These are phyloP conservation scores for Solanum medicagineum DNA, from an alignment of 257 asterid species.

Conservation along the genomic window DNA sequence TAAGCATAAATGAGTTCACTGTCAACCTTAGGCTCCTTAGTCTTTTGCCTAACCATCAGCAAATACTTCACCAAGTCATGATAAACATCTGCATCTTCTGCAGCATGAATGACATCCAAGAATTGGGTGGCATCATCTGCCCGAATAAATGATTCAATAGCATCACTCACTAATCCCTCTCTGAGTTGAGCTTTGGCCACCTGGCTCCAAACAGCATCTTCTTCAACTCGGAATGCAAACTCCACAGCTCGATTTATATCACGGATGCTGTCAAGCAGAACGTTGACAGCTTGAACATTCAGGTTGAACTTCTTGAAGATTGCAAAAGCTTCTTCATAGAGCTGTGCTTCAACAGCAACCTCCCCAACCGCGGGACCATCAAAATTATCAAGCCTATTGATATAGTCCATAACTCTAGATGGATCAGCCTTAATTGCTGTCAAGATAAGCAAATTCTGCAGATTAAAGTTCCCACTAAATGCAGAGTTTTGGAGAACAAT, in stretches of 20 bases:
- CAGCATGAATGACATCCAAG: conserved; percentile 87
- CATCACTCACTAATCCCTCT: conserved; percentile 96
- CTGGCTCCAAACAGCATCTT: conserved; percentile 98
- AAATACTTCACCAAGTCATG: conserved; percentile 93
- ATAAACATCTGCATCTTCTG: conserved; percentile 77
- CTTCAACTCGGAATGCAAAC: conserved; percentile 98
- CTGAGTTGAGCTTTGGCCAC: conserved; percentile 96
- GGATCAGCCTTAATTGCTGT: conserved; percentile 99
- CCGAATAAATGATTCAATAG: conserved; percentile 95
- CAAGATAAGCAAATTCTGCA: conserved; percentile 82
- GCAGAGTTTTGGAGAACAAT: conserved; percentile 97
- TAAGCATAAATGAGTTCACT: conserved; percentile 97
- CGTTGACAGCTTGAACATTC: conserved; percentile 99
- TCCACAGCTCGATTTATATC: conserved; percentile 95
- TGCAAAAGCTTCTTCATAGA: conserved; percentile 89
- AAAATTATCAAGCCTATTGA: conserved; percentile 93
- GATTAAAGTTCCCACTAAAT: conserved; percentile 91
- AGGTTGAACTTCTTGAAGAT: conserved; percentile 93
- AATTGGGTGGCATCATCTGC: conserved; percentile 94
- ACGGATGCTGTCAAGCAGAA: conserved; percentile 74
- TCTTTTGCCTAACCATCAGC: conserved; percentile 94
- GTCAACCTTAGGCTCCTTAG: conserved; percentile 97
- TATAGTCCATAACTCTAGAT: conserved; percentile 94
- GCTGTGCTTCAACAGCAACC: conserved; percentile 90
- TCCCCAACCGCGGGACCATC: conserved; percentile 99